Percentiles rank a stretch among this genome's conserved stretches.
phyloP scores from a whole-genome alignment of 148 eudicot species.

The Spergularia marina region DNA sequence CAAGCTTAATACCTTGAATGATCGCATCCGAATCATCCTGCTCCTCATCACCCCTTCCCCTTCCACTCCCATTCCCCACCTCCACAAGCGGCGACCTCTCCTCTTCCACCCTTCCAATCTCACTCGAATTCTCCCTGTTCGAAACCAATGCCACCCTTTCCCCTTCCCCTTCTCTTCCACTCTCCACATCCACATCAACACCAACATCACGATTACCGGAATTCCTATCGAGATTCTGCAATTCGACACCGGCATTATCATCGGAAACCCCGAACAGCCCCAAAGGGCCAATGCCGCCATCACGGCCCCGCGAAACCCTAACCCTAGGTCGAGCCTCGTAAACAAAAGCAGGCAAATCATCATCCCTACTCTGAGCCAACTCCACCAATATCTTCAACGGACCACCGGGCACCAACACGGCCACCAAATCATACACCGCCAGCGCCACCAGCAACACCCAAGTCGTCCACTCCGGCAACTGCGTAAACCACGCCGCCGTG shows the following conservation, averaged over 20 bases:
- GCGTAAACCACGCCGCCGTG: conserved; percentile 85
- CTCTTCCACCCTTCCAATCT: conserved; percentile 32
- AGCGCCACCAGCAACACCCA: conserved; percentile 77
- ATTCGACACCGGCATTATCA: conserved; percentile 50
- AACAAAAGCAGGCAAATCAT: conserved; percentile 80
- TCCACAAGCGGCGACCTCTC: conserved; percentile 46
- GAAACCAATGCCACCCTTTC: conserved; percentile 21
- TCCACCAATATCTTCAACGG: conserved; percentile 84
- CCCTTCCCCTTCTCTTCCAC: conserved; percentile 10
- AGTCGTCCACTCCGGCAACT: conserved; percentile 98
- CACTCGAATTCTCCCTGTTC: conserved; percentile 44
- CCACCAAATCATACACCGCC: conserved; percentile 79
- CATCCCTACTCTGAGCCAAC: conserved; percentile 74
- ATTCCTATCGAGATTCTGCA: conserved; percentile 31
- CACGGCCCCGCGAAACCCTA: conserved; percentile 24
- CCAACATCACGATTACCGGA: conserved; percentile 13
- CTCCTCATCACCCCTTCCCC: conserved; percentile 20
- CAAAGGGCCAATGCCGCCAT: conserved; percentile 32
- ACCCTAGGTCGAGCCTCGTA: conserved; percentile 79
- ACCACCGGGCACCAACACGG: conserved; percentile 93
- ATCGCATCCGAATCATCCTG: conserved; percentile 25
- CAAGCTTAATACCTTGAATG: conserved; percentile 72
- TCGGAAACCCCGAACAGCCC: conserved; percentile 5
- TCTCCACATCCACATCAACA: conserved; percentile 20
- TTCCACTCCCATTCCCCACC: conserved; percentile 17